Evolutionary conservation across 2,329 filamentous ascomycete species (phyloP).

Genomic region (Gremmenia infestans): DNA sequence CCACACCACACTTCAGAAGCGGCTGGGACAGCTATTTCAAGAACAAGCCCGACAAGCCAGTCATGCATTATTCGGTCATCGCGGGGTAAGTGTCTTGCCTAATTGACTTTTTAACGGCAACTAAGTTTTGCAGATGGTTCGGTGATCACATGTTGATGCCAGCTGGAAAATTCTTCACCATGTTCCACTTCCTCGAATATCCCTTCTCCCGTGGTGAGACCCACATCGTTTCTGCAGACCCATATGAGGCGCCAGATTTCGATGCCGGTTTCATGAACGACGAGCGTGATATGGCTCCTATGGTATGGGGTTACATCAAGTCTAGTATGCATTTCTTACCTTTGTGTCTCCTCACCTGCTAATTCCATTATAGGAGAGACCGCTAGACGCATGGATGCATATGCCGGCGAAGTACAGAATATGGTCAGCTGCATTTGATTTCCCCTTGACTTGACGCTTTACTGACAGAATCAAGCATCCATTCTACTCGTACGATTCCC

Average conservation of each 20-base stretch:
- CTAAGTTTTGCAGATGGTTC: conserved; percentile 40
- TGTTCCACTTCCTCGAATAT: conserved; percentile 52
- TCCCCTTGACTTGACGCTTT: neutral
- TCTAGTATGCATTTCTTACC: conserved; percentile 48
- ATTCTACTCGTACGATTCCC: conserved; percentile 65
- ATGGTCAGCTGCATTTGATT: conserved; percentile 35
- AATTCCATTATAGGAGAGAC: conserved; percentile 57
- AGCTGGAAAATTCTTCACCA: conserved; percentile 46
- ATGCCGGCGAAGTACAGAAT: conserved; percentile 40
- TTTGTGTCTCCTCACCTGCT: conserved; percentile 43
- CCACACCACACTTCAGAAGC: conserved; percentile 66
- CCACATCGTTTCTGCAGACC: conserved; percentile 54
- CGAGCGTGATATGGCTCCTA: conserved; percentile 76
- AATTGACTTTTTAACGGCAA: conserved; percentile 31
- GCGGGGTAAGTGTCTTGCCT: conserved; percentile 43
- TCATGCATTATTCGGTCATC: conserved; percentile 81
- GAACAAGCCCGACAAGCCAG: conserved; percentile 78
- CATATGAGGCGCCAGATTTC: conserved; percentile 72
- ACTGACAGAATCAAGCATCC: conserved; percentile 52
- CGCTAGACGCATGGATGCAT: conserved; percentile 49
- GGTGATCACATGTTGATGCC: conserved; percentile 56
- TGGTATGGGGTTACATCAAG: conserved; percentile 63
- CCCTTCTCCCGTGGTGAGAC: conserved; percentile 57
- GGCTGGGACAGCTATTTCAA: conserved; percentile 82
- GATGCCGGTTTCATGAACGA: conserved; percentile 84